A percentile compares a stretch with the other conserved stretches of the same genome.
These are phyloP conservation scores for Wallacemonas sp. DNA, from an alignment of 208 protist species.

Conservation along the genomic window DNA sequence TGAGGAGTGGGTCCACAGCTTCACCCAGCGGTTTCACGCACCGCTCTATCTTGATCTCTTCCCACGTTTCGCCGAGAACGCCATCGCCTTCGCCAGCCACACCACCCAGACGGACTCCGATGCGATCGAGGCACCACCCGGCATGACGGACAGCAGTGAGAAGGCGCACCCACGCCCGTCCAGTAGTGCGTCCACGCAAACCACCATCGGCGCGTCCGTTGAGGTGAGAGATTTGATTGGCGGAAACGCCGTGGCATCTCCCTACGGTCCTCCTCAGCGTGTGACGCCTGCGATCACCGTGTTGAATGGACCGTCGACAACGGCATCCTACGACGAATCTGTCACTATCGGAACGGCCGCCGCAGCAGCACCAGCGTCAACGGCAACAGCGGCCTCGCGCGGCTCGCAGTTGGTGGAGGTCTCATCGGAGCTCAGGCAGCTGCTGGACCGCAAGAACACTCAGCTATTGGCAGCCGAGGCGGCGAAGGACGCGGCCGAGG, in stretches of 20 bases:
- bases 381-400: not conserved
- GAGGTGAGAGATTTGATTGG: no score
- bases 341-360: not conserved
- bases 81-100: not conserved
- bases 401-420: conserved; percentile 5
- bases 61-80: conserved; percentile 9
- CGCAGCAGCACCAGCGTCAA: not conserved
- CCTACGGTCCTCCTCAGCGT: no score
- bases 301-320: no score
- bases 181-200: no score
- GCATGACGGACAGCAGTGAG: not conserved
- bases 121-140: not conserved
- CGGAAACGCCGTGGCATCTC: no score
- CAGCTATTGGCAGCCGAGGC: no score
- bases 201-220: no score
- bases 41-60: conserved; percentile 50
- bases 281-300: no score
- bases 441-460: conserved; percentile 24
- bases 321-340: not conserved
- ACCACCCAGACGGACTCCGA: not conserved
- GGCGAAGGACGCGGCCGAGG: not conserved
- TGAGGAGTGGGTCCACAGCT: conserved; percentile 48
- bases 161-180: no score
- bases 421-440: conserved; percentile 18
- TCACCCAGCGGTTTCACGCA: conserved; percentile 41